Evolutionary conservation across 306 rosid genomes (phyloP), one percentile per base, ranked within the genome.

Genomic region (Urtica urens): DNA sequence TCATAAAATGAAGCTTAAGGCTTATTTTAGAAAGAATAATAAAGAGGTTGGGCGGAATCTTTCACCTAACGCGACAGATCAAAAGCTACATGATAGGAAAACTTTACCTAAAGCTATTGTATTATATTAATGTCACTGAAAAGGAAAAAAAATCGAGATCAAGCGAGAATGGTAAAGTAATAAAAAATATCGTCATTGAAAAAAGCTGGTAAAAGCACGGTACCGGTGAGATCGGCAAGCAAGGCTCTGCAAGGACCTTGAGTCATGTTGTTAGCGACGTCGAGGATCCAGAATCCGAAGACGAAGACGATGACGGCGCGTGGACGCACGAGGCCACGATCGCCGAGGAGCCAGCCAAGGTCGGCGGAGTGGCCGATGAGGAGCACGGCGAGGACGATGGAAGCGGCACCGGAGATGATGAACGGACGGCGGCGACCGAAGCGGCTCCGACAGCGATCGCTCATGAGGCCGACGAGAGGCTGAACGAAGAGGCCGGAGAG

Each of bases 151-250:
- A 5, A 24, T 26, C 21, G 6, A 37, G 38, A 20, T 21, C 23
- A 15, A 53, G 10, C 23, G 21, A n/a, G 23, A 53, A 21, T 23
- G 4, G 15, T n/a, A n/a, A n/a, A n/a, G n/a, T n/a, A n/a, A n/a
- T n/a, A n/a, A n/a, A n/a, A n/a, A n/a, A n/a, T n/a, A n/a, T n/a
- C n/a, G n/a, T n/a, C n/a, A n/a, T n/a, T n/a, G n/a, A 23, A 28
- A 9, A 20, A 39, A 23, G 33, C 23, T 51, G 15, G 43, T 14
- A 42, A 52, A 44, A 45, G 42, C 24, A 37, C 33, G 10, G 33
- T 65, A 85, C 93, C 94, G 12, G 92, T 92, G 60, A 82, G 94
- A 92, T 85, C 96, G 46, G 75, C 95, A 6, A 90, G 95, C 64
- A 80, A 61, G 25, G 95, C 93, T 76, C 93, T 66, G 51, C 95